Evolutionary conservation across 805 yeast genomes (phyloP), one percentile per base, ranked within the genome.

Genomic region (Candida montana): DNA sequence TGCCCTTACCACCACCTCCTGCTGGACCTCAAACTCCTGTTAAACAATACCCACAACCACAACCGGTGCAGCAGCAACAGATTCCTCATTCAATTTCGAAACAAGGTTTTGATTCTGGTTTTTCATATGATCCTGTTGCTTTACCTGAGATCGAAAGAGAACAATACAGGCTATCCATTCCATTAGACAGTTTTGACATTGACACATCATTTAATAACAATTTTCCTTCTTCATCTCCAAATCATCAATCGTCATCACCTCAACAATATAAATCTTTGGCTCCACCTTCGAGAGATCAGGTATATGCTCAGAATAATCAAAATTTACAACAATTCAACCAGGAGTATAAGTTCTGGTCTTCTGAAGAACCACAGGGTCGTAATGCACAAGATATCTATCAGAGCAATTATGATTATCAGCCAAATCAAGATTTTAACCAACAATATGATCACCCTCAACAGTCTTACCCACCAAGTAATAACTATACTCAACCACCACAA

Each of bases 91-190:
- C 24, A 7, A 21, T 21, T 21, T 21, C 24, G 24, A 18, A 18
- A 17, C 16, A 39, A 15, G 33, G 21, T 10, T 36, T 31, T 7
- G 38, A 28, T 2, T 8, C 24, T 16, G 18, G 28, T 9, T 6
- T 37, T 26, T 23, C 35, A 17, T 44, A 60, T 51, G 39, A 61
- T 50, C 33, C 53, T 46, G 50, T 51, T 18, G 49, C 41, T 7
- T 38, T 53, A 15, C 58, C 58, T 11, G 55, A 52, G 36, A 50
- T 53, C 35, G 55, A 52, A 40, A 49, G 52, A 7, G 51, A 54
- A 35, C 58, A 55, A 38, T 52, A 48, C 42, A 46, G 58, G 31
- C 31, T 55, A 16, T 54, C 57, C 16, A 49, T 54, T 9, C 63
- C 60, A 2, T 43, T 53, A 11, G 58, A 51, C 13, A 37, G 41